Evolutionary conservation across 1,284 basidiomycete species (phyloP).

Genomic region (Ceraceosorus guamensis): DNA sequence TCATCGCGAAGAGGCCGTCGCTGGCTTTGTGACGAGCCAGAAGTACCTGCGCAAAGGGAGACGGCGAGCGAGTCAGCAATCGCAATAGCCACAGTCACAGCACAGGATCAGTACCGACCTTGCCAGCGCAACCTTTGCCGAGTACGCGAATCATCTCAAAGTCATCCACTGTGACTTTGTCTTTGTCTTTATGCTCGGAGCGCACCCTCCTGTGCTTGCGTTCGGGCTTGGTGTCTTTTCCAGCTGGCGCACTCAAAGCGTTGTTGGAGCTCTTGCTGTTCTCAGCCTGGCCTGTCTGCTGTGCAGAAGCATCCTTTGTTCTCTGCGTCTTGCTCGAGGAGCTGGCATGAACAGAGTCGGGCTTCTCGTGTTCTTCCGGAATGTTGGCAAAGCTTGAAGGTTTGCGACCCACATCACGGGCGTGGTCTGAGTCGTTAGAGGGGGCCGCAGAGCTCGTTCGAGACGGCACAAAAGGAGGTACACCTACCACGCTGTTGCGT

Average conservation of each 20-base stretch:
- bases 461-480: slow-evolving; percentile 9
- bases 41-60: slow-evolving; percentile 7
- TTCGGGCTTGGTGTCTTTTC: neutral
- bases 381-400: slow-evolving; percentile 30
- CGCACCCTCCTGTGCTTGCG: slow-evolving; percentile 46
- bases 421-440: neutral
- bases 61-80: neutral
- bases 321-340: too few species aligned
- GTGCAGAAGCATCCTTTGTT: neutral
- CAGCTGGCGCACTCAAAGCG: neutral
- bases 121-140: slow-evolving; percentile 91
- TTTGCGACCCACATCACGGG: slow-evolving; percentile 11
- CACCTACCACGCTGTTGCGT: neutral
- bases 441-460: slow-evolving; percentile 16
- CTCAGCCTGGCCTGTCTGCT: neutral
- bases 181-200: slow-evolving; percentile 8
- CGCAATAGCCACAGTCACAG: neutral
- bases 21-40: slow-evolving; percentile 54
- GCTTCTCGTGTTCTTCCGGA: slow-evolving; percentile 22
- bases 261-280: neutral
- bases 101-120: slow-evolving; percentile 51
- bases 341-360: neutral
- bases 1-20: slow-evolving; percentile 74
- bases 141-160: slow-evolving; percentile 93
- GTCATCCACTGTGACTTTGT: slow-evolving; percentile 60